Percentiles rank a stretch among this genome's conserved stretches.
Evolutionary conservation across 2,329 filamentous ascomycete genomes (phyloP).

Genomic region (Penicillium hesseltinei): DNA sequence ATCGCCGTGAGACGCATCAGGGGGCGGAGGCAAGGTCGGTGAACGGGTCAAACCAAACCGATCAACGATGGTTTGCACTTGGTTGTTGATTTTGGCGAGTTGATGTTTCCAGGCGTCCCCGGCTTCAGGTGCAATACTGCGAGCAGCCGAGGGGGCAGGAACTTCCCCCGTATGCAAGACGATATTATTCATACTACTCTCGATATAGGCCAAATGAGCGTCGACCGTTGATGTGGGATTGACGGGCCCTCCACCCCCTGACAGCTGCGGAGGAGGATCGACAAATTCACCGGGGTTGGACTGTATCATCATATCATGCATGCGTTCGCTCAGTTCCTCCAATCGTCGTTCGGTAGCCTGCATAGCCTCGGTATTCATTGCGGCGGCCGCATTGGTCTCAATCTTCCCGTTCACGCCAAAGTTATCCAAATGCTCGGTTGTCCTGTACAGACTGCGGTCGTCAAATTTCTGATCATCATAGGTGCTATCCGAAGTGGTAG

Average conservation of each 20-base stretch:
- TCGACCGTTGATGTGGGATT: slow-evolving; percentile 39
- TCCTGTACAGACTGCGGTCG: slow-evolving; percentile 70
- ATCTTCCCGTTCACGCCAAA: slow-evolving; percentile 29
- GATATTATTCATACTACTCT: slow-evolving; percentile 62
- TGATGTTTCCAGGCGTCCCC: slow-evolving; percentile 46
- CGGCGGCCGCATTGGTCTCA: slow-evolving; percentile 15
- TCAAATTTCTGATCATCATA: slow-evolving; percentile 71
- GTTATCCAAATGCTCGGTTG: slow-evolving; percentile 64
- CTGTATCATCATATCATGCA: slow-evolving; percentile 65
- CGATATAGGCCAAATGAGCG: slow-evolving; percentile 68
- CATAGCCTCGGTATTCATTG: slow-evolving; percentile 49
- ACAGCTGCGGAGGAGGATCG: slow-evolving; percentile 37
- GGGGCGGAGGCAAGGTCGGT: slow-evolving; percentile 56
- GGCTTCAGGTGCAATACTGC: slow-evolving; percentile 35
- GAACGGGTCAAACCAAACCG: slow-evolving; percentile 44
- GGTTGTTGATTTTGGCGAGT: slow-evolving; percentile 63
- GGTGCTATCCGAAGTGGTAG: slow-evolving; percentile 70
- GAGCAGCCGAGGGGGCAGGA: slow-evolving; percentile 1
- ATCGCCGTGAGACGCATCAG: slow-evolving; percentile 54
- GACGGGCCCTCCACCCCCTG: slow-evolving; percentile 26
- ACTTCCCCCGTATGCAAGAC: slow-evolving; percentile 47
- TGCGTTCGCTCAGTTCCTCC: slow-evolving; percentile 63
- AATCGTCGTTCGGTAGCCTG: slow-evolving; percentile 64
- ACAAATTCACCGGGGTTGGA: slow-evolving; percentile 37
- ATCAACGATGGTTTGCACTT: slow-evolving; percentile 60